Evolutionary conservation across 2,329 filamentous ascomycete genomes (phyloP).

Genomic region (Beauveria scarabaeidicola): DNA sequence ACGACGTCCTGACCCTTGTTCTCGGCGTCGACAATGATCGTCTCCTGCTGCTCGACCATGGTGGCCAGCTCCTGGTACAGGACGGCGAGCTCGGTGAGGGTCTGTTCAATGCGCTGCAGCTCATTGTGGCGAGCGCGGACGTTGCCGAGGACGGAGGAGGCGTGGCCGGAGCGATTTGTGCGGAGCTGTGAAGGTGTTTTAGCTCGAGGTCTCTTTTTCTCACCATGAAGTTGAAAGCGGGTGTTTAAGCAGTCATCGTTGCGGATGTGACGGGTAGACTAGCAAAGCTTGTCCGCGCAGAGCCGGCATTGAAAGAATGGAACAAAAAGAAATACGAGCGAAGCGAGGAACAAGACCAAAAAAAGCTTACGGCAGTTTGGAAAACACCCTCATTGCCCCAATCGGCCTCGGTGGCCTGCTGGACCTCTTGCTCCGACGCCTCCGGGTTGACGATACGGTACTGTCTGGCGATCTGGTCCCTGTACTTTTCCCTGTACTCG

Average conservation of each 20-base stretch:
- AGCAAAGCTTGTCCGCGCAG: background rate
- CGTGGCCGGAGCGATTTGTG: constrained; percentile 65
- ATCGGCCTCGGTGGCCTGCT: constrained; percentile 58
- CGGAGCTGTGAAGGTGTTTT: constrained; percentile 47
- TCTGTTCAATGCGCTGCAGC: constrained; percentile 71
- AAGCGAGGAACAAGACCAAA: background rate
- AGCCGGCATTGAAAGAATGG: background rate
- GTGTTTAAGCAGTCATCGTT: background rate
- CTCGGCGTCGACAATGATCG: constrained; percentile 53
- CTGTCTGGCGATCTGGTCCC: constrained; percentile 71
- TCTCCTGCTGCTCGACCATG: constrained; percentile 64
- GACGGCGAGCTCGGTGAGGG: constrained; percentile 58
- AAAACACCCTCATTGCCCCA: constrained; percentile 76
- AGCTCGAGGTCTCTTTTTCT: background rate
- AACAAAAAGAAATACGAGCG: background rate
- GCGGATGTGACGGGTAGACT: background rate
- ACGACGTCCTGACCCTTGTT: constrained; percentile 57
- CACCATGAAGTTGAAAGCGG: too few species aligned
- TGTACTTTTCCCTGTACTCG: constrained; percentile 61
- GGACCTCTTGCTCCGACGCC: constrained; percentile 64
- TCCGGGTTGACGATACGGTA: constrained; percentile 76
- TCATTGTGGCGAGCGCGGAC: constrained; percentile 78
- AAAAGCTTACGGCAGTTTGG: constrained; percentile 60
- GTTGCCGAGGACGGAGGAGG: constrained; percentile 63
- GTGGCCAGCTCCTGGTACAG: constrained; percentile 70